Evolutionary conservation across 1,284 basidiomycete species (phyloP).

Genomic region (Naganishia cerealis): DNA sequence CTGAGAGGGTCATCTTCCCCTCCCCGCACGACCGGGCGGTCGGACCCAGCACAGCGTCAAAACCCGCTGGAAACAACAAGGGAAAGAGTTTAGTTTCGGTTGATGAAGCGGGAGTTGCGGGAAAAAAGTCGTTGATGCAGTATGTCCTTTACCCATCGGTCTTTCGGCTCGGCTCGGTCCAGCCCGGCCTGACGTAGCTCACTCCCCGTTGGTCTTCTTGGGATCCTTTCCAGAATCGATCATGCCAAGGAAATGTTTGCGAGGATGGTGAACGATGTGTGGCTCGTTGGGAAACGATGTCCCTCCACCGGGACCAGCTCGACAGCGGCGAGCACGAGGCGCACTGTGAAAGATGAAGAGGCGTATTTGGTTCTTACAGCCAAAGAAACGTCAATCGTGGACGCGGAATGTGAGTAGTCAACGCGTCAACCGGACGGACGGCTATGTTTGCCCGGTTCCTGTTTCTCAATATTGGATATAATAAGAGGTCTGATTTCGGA

Average conservation of each 20-base stretch:
- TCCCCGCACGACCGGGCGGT: not conserved
- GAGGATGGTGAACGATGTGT: slow-evolving; percentile 11
- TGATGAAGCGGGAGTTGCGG: not conserved
- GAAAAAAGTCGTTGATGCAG: not conserved
- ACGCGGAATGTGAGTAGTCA: slow-evolving; percentile 13
- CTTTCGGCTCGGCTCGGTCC: not conserved
- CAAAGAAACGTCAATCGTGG: slow-evolving; percentile 18
- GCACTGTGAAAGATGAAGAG: not conserved
- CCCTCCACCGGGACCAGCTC: not conserved
- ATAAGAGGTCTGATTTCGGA: not conserved
- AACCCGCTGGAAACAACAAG: too few relatives aligned
- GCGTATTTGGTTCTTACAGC: not conserved
- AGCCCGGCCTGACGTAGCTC: too few relatives aligned
- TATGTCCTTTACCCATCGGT: not conserved
- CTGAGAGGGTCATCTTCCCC: not conserved
- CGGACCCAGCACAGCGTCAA: too few relatives aligned
- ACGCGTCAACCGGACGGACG: not conserved
- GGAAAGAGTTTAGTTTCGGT: not conserved
- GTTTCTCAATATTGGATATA: too few relatives aligned
- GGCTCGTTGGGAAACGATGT: not conserved
- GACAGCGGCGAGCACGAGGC: not conserved
- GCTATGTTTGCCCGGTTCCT: not conserved
- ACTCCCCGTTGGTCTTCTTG: not conserved
- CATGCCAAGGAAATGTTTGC: slow-evolving; percentile 9
- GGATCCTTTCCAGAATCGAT: slow-evolving; percentile 5